Evolutionary conservation across 2,329 filamentous ascomycete species (phyloP), one percentile per base, ranked within the genome.

Genomic region (Mollisiaceae sp.): DNA sequence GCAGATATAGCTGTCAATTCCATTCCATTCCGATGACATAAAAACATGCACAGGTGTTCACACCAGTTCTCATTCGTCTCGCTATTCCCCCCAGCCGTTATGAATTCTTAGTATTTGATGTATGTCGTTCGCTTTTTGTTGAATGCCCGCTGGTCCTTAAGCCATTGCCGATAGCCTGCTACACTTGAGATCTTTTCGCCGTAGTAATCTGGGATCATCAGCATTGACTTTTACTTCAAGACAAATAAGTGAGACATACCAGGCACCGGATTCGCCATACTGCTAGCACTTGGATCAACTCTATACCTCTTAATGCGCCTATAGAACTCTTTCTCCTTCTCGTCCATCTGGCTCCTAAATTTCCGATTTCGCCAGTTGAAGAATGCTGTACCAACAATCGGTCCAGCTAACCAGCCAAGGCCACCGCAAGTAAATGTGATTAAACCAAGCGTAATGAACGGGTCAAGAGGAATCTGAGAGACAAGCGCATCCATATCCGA

Each of bases 151-250:
- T 98, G 95, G 76, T 99, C 95, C 84, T 97, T 98, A 75, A 99
- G 81, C 95, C 95, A 99, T 78, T 93, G 90, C 74, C 95, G 85
- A 79, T 98, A 99, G 56, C 92, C 94, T 62, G 89, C 85, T 24
- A 98, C 93, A 74, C 93, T 97, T 60, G 91, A 92, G 74, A 99
- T 97, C 85, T 97, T 98, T 82, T 99, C 95, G 74, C 95, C 95
- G 75, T 99, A 99, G 80, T 97, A 99, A 78, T 99, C 95, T 52
- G 58, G 9, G 11, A 4, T 22, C 27, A 35, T 72, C 63, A 94
- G 94, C 0, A 97, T 92, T 85, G 61, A 2, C 63, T 69, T 57
- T 12, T 55, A 50, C 9, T 8, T 35, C 11, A 2, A 1, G n/a
- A 8, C 45, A 58, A 32, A 41, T 35, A 47, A 36, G 6, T 22